phyloP scores from a whole-genome alignment of 306 rosid genomes.

The Vigna reflexopilosa region DNA sequence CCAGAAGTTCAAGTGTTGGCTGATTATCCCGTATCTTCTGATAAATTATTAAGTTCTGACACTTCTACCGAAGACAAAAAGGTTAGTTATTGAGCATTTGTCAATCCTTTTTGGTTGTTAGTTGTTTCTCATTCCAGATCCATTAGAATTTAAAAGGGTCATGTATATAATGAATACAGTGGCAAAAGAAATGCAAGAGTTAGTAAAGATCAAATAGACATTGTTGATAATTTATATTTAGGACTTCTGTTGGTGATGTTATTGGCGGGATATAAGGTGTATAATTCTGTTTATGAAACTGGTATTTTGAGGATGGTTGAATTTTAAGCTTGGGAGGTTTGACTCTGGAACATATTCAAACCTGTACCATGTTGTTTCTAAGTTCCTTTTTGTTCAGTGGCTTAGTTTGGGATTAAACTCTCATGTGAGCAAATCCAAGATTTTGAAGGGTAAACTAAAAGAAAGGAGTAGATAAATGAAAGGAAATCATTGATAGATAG shows the following conservation, averaged over 20 bases:
- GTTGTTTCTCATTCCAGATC: neutral
- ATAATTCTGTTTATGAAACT: slow-evolving; percentile 11
- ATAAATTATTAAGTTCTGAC: slow-evolving; percentile 45
- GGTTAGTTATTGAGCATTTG: slow-evolving; percentile 54
- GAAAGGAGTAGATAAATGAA: no score
- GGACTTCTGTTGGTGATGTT: neutral
- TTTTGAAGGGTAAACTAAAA: no score
- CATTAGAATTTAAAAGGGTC: slow-evolving; percentile 19
- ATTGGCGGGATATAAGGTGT: neutral
- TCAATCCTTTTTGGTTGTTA: neutral
- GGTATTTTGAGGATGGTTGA: neutral
- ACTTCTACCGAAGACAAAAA: slow-evolving; percentile 53
- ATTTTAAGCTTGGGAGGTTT: neutral
- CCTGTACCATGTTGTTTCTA: slow-evolving; percentile 2
- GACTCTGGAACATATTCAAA: neutral
- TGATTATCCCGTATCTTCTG: slow-evolving; percentile 62
- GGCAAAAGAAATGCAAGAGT: neutral
- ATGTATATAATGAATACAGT: neutral
- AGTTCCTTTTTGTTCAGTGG: slow-evolving; percentile 31
- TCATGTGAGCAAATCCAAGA: neutral
- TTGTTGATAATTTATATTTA: neutral
- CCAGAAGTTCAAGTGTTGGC: slow-evolving; percentile 91
- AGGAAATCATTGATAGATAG: neutral
- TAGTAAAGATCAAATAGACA: neutral
- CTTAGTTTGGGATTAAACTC: slow-evolving; percentile 20